Percentiles rank a stretch among this genome's conserved stretches.
phyloP scores from a whole-genome alignment of 306 rosid genomes.

The Alnus glutinosa region DNA sequence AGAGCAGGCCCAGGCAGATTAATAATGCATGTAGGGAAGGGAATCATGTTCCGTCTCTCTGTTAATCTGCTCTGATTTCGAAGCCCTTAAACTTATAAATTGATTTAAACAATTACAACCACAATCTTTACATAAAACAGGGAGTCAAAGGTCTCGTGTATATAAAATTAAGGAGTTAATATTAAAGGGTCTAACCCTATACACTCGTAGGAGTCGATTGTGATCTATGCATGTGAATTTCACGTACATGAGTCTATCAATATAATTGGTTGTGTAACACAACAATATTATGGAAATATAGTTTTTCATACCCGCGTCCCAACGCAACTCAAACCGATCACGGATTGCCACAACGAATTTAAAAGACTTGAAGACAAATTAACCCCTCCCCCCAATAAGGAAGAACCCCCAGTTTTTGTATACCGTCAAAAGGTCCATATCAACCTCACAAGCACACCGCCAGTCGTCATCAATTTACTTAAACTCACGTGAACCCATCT shows the following conservation, averaged over 20 bases:
- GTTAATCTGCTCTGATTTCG: not conserved
- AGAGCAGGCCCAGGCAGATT: too few species aligned
- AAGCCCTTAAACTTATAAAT: not conserved
- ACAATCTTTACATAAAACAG: not conserved
- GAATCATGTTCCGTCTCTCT: not conserved
- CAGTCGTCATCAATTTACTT: not conserved
- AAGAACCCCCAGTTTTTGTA: not conserved
- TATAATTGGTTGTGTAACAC: too few species aligned
- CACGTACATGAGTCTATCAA: too few species aligned
- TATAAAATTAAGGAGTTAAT: too few species aligned
- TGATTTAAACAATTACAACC: not conserved
- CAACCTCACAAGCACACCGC: constrained; percentile 10
- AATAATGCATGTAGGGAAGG: not conserved
- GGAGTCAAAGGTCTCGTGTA: not conserved
- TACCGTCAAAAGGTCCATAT: not conserved
- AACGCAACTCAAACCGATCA: too few species aligned
- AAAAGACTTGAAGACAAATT: not conserved
- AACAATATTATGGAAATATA: too few species aligned
- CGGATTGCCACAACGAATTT: not conserved
- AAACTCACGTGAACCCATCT: constrained; percentile 32
- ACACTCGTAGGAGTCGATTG: too few species aligned
- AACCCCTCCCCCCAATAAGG: too few species aligned
- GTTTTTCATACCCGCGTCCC: too few species aligned
- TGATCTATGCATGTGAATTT: too few species aligned
- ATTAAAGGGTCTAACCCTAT: too few species aligned